These are phyloP conservation scores for Chrysopogon serrulatus DNA, from an alignment of 176 grass and related monocot species.

Conservation along the genomic window DNA sequence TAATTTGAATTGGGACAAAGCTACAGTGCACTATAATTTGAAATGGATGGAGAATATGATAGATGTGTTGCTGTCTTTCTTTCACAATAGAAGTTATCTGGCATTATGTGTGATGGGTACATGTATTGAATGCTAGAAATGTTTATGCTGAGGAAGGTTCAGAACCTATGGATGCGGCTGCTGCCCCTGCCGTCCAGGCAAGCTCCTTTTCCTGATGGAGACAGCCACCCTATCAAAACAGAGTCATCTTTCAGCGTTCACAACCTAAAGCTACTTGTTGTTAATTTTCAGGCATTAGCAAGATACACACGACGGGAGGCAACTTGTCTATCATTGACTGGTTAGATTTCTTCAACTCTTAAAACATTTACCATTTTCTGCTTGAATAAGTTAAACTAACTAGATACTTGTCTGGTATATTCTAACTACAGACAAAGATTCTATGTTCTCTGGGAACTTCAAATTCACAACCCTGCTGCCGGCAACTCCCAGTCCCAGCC, in stretches of 20 bases:
- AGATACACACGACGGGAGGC: conserved; percentile 84
- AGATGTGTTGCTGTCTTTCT: conserved; percentile 3
- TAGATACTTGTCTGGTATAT: neutral
- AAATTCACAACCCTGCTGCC: conserved; percentile 61
- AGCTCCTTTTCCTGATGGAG: conserved; percentile 35
- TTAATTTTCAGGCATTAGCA: conserved; percentile 71
- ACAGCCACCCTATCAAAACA: neutral
- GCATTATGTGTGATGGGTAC: conserved; percentile 29
- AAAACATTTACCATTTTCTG: neutral
- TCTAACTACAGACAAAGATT: conserved; percentile 65
- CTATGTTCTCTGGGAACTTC: conserved; percentile 91
- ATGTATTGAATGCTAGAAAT: conserved; percentile 55
- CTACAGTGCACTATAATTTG: neutral
- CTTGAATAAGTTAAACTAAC: conserved; percentile 14
- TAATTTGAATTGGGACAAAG: neutral
- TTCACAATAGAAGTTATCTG: neutral
- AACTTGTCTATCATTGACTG: conserved; percentile 83
- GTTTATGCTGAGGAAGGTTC: conserved; percentile 83
- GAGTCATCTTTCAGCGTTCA: neutral
- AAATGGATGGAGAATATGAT: neutral
- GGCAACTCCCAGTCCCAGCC: conserved; percentile 10
- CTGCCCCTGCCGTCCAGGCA: conserved; percentile 68
- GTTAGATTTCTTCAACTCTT: conserved; percentile 39
- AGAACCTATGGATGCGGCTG: conserved; percentile 52
- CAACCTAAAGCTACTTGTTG: conserved; percentile 25